A percentile compares a stretch with the other conserved stretches of the same genome.
phyloP scores from a whole-genome alignment of 2,329 filamentous ascomycete genomes.

The Pleomassaria siparia region DNA sequence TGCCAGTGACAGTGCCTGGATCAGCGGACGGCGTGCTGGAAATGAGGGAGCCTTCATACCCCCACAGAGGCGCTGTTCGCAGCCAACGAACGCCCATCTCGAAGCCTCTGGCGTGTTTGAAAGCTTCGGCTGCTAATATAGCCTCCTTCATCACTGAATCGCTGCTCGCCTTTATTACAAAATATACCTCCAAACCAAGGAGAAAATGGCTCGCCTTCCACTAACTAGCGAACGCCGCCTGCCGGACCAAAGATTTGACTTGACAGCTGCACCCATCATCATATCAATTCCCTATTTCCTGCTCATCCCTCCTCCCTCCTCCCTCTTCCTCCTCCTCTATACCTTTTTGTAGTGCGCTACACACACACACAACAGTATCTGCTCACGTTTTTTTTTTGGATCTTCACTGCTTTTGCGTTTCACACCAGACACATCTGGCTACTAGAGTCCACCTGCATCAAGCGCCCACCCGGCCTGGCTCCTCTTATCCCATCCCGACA shows the following conservation, averaged over 20 bases:
- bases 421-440: constrained; percentile 28
- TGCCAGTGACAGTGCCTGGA: not conserved
- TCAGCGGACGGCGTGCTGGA: constrained; percentile 16
- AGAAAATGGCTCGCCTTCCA: constrained; percentile 28
- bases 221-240: constrained; percentile 19
- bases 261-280: constrained; percentile 10
- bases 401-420: constrained; percentile 28
- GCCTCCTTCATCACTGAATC: constrained; percentile 4
- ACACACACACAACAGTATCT: too few relatives aligned
- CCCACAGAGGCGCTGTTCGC: constrained; percentile 13
- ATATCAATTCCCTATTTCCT: constrained; percentile 11
- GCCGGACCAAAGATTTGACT: constrained; percentile 9
- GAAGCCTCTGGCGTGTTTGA: constrained; percentile 33
- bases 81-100: constrained; percentile 28
- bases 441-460: constrained; percentile 29
- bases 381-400: constrained; percentile 25
- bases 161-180: constrained; percentile 22
- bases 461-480: constrained; percentile 36
- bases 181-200: constrained; percentile 9
- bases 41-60: constrained; percentile 28
- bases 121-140: constrained; percentile 22
- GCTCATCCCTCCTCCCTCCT: constrained; percentile 4
- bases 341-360: constrained; percentile 20
- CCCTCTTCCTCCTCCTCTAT: constrained; percentile 17
- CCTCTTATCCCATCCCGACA: constrained; percentile 21